Evolutionary conservation across 2,329 filamentous ascomycete genomes (phyloP).

Genomic region (Diaporthe velutina): DNA sequence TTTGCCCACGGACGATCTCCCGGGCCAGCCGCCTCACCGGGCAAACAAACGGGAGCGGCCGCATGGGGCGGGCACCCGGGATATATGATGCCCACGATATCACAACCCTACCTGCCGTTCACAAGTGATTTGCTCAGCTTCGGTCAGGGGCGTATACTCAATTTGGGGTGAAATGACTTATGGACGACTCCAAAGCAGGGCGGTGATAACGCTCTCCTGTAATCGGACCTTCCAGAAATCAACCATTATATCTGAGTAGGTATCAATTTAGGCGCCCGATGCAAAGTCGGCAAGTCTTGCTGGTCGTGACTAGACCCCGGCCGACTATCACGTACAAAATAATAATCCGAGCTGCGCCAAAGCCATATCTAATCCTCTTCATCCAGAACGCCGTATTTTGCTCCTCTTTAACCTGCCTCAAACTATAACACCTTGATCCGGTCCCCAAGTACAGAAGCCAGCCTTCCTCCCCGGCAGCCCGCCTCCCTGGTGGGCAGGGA

Average conservation of each 20-base stretch:
- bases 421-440: background rate
- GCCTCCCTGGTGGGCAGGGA: background rate
- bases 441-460: background rate
- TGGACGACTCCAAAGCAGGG: background rate
- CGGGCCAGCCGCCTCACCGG: background rate
- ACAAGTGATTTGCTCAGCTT: background rate
- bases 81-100: background rate
- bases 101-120: background rate
- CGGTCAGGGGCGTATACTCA: background rate
- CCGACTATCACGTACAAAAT: background rate
- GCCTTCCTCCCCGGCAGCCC: background rate
- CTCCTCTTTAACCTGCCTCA: background rate
- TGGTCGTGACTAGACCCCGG: background rate
- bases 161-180: background rate
- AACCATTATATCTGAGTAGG: background rate
- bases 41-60: constrained; percentile 5
- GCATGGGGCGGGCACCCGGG: background rate
- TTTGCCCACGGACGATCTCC: background rate
- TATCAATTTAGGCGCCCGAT: constrained; percentile 12
- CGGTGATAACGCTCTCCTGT: background rate
- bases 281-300: background rate
- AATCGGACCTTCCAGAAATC: constrained; percentile 5
- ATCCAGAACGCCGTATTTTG: constrained; percentile 30
- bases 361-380: background rate
- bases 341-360: background rate